Evolutionary conservation across 768 basidiomycete genomes (phyloP), one percentile per base, ranked within the genome.

Genomic region (Termitomyces sp.): DNA sequence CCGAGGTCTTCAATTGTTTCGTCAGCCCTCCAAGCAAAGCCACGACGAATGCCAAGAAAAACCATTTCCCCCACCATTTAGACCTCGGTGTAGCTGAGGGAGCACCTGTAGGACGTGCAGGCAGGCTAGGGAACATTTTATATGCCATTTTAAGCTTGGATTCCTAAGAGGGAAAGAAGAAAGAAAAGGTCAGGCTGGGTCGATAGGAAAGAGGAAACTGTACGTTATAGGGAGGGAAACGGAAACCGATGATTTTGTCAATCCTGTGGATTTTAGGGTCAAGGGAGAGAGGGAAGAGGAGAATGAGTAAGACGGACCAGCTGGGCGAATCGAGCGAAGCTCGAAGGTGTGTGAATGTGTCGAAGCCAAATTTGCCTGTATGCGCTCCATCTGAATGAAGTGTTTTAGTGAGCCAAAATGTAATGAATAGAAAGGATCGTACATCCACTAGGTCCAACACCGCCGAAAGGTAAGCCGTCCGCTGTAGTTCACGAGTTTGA

Each of bases 271-370:
- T 8, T 9, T 7, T 24, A 5, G 3, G n/a, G 28, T 53, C 53
- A 61, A 60, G 28, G 38, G 20, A 40, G 7, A 49, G 80, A 76
- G 9, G 20, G 32, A 40, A 28, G 32, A 28, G n/a, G 24, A 2
- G 44, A 32, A 28, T 33, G 22, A 54, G 32, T 18, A 46, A 50
- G 57, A 65, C 78, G 48, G 63, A 88, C 87, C 82, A 84, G 69
- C 78, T 71, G 4, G 89, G 87, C 24, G 84, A 80, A 63, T 89
- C 83, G 39, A 83, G 55, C 0, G 87, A 83, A 5, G 86, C 70
- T 55, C 93, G 82, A 28, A 83, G 65, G 69, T 94, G 91, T 0
- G 91, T 92, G 74, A 95, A 94, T 68, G 82, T 76, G 62, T 92
- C 89, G 65, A 94, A 94, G 5, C 79, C 76, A 67, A 77, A 89